Conservation (phyloP, 208 protist species). For the Wallacemonas sp. region DNA sequence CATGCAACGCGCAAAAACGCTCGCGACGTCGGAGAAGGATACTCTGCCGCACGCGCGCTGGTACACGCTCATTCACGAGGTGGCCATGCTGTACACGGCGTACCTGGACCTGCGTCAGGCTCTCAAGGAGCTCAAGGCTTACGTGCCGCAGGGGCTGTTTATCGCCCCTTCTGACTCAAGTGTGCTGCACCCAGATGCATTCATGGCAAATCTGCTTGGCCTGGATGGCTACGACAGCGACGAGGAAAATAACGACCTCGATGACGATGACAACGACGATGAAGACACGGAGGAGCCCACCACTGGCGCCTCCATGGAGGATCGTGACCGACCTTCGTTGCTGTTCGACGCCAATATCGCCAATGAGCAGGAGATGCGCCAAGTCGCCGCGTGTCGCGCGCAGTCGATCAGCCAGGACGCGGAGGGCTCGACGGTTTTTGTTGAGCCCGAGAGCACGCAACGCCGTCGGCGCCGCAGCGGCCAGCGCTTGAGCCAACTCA, state of each 20-base stretch:
- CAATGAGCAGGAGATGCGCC: too few species aligned
- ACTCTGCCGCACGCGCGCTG: neutral
- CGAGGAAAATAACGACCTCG: neutral
- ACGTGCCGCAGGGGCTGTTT: slow-evolving; percentile 48
- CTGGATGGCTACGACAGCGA: neutral
- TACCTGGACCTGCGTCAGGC: slow-evolving; percentile 40
- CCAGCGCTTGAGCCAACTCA: too few species aligned
- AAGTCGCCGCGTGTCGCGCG: too few species aligned
- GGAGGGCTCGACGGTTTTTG: neutral
- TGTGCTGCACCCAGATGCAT: neutral
- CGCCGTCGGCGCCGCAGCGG: neutral
- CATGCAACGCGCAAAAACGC: slow-evolving; percentile 20
- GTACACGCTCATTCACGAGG: slow-evolving; percentile 21
- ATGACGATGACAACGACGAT: slow-evolving; percentile 9
- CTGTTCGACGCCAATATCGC: too few species aligned
- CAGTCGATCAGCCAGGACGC: neutral
- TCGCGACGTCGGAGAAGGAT: slow-evolving; percentile 12
- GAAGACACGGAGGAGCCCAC: neutral
- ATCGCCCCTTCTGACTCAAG: slow-evolving; percentile 8
- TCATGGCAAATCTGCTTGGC: neutral
- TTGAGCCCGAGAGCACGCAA: neutral
- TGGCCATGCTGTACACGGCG: slow-evolving; percentile 29
- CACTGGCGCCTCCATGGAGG: neutral
- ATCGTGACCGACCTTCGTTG: too few species aligned
- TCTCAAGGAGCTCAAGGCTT: slow-evolving; percentile 43